Evolutionary conservation across 306 rosid species (phyloP).

Genomic region (Cucurbita pepo): DNA sequence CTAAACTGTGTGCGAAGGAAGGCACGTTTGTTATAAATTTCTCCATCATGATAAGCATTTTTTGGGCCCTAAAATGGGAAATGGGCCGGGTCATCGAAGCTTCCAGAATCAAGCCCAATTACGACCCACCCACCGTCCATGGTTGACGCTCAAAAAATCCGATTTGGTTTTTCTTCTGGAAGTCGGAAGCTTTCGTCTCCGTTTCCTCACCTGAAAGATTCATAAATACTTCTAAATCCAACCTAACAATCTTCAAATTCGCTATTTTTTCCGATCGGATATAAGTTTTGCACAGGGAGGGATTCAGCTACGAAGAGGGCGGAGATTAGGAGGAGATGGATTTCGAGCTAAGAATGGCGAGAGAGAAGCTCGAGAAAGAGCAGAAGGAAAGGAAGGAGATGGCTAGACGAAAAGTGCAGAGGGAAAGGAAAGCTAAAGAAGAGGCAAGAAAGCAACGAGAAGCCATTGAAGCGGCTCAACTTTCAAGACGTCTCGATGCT

Average conservation of each 20-base stretch:
- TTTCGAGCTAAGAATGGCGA: conserved; percentile 77
- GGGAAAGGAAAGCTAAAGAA: conserved; percentile 59
- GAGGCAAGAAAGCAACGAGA: conserved; percentile 56
- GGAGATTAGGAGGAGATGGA: conserved; percentile 34
- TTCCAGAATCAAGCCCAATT: not conserved
- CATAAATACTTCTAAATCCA: not conserved
- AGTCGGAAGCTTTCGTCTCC: not conserved
- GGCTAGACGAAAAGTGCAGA: conserved; percentile 33
- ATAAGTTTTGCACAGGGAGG: not conserved
- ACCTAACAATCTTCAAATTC: not conserved
- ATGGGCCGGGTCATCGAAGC: not conserved
- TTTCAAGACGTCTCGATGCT: conserved; percentile 73
- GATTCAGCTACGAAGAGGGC: not conserved
- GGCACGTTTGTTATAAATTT: no score
- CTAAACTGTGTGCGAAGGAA: no score
- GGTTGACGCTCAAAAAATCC: not conserved
- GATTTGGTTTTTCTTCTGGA: not conserved
- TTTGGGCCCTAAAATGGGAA: not conserved
- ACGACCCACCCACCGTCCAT: not conserved
- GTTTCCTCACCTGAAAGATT: not conserved
- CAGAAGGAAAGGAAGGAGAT: conserved; percentile 54
- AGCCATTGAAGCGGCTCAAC: conserved; percentile 71
- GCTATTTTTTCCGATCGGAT: not conserved
- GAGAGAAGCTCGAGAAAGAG: conserved; percentile 85
- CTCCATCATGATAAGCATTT: no score